These are phyloP conservation scores for Noccaea caerulescens DNA, from an alignment of 345 rosid genomes.

Conservation along the genomic window DNA sequence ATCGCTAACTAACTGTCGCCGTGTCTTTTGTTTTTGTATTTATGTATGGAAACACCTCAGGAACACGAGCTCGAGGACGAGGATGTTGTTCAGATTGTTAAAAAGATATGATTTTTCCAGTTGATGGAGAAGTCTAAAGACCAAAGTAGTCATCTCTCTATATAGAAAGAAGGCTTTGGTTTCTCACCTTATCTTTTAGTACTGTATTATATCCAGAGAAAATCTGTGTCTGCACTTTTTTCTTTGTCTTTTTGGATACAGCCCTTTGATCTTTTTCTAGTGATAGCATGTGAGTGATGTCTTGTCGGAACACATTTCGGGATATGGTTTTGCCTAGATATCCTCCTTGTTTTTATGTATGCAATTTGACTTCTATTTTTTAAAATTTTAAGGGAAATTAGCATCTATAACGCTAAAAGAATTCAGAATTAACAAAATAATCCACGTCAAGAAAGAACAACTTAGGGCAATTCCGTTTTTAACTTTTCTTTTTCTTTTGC, in stretches of 20 bases:
- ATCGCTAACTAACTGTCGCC: not conserved
- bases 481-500: too few species aligned
- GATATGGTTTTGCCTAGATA: conserved; percentile 22
- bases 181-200: conserved; percentile 26
- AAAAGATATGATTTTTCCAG: conserved; percentile 63
- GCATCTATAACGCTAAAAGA: too few species aligned
- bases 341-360: conserved; percentile 12
- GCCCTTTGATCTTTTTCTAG: not conserved
- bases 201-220: conserved; percentile 26
- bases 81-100: conserved; percentile 96
- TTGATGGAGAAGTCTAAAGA: conserved; percentile 16
- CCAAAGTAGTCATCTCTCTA: conserved; percentile 10
- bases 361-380: conserved; percentile 1
- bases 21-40: not conserved
- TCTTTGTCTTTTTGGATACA: not conserved
- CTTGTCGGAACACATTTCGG: conserved; percentile 18
- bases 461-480: too few species aligned
- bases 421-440: too few species aligned
- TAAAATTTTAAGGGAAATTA: too few species aligned
- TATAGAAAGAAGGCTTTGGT: conserved; percentile 23
- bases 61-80: conserved; percentile 99
- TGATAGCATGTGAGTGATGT: conserved; percentile 5
- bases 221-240: conserved; percentile 21
- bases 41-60: conserved; percentile 49
- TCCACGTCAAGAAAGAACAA: too few species aligned